Evolutionary conservation across 176 grass and related monocot genomes (phyloP), one percentile per base, ranked within the genome.

Genomic region (Triticum turgidum): DNA sequence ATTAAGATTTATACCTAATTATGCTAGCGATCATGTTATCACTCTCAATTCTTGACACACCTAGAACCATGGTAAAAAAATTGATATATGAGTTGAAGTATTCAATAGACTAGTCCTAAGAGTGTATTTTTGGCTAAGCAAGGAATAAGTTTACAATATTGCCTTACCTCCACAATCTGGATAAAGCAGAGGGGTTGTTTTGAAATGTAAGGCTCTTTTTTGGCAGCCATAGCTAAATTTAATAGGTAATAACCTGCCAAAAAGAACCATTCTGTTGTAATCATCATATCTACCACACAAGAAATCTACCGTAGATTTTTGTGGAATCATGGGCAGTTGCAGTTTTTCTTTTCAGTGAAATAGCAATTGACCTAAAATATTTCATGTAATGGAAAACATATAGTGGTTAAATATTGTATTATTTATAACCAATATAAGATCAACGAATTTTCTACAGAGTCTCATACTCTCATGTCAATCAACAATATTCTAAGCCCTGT

Each of bases 11-110:
- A 84, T 72, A 80, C 30, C 75, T 75, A 75, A 69, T 76, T 35
- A 84, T 61, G 75, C 47, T 30, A 45, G 24, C 58, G 24, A 87
- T 84, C 66, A 84, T 84, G 69, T n/a, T 64, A 80, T 18, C 71
- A 52, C 61, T 81, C 69, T 84, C 80, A 80, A 80, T 88, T 51
- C 22, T 88, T 78, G 82, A 77, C 78, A 88, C 63, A 9, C 51
- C 21, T 70, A 82, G 22, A 88, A 77, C 30, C 65, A 82, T 6
- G 39, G 33, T 61, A 56, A 77, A n/a, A 47, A 24, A 80, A 83
- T 51, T 78, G 87, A 80, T 58, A 68, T 35, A 61, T 4, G 67
- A 79, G 78, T 56, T 47, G 15, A 75, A 29, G 37, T 61, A 77
- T 78, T 51, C 63, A 88, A 54, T 81, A 76, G 51, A 62, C 37